Percentiles rank a stretch among this genome's conserved stretches.
Conservation (phyloP, 768 basidiomycete genomes). For the Pleurotus ostreatus region DNA sequence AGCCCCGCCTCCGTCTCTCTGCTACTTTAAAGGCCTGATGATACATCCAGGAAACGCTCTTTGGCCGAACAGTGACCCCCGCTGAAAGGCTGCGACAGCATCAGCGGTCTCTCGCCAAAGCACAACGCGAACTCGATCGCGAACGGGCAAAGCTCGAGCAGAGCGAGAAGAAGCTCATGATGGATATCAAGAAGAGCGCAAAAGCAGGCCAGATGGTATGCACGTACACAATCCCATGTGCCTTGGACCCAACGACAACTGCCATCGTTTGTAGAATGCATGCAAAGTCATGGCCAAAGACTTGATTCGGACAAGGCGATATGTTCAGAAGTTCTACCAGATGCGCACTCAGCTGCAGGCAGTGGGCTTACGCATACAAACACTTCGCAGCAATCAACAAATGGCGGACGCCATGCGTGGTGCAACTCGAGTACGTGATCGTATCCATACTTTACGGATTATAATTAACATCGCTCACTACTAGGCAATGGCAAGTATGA, state of each 20-base stretch:
- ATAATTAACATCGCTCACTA: conserved; percentile 7
- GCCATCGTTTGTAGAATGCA: conserved; percentile 62
- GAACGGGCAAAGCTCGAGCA: conserved; percentile 92
- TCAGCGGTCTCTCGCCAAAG: conserved; percentile 92
- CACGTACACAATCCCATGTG: conserved; percentile 7
- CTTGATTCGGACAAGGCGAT: conserved; percentile 91
- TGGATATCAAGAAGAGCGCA: conserved; percentile 95
- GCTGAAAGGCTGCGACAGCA: conserved; percentile 96
- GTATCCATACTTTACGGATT: conserved; percentile 1
- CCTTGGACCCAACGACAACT: neutral
- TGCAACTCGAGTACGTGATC: conserved; percentile 75
- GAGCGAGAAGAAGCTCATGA: conserved; percentile 94
- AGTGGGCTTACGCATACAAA: conserved; percentile 92
- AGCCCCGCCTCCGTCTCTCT: neutral
- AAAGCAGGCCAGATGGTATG: conserved; percentile 91
- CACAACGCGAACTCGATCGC: conserved; percentile 96
- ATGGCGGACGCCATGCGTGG: conserved; percentile 99
- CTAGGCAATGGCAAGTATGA: conserved; percentile 98
- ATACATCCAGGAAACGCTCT: conserved; percentile 77
- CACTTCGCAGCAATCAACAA: conserved; percentile 93
- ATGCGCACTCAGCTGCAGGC: conserved; percentile 99
- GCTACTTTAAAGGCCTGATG: conserved; percentile 6
- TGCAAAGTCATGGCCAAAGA: conserved; percentile 99
- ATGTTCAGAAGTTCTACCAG: conserved; percentile 97
- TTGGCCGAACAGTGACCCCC: conserved; percentile 91